These are phyloP conservation scores for Fusarium nematophilum DNA, from an alignment of 2,329 filamentous ascomycete genomes.

Conservation along the genomic window DNA sequence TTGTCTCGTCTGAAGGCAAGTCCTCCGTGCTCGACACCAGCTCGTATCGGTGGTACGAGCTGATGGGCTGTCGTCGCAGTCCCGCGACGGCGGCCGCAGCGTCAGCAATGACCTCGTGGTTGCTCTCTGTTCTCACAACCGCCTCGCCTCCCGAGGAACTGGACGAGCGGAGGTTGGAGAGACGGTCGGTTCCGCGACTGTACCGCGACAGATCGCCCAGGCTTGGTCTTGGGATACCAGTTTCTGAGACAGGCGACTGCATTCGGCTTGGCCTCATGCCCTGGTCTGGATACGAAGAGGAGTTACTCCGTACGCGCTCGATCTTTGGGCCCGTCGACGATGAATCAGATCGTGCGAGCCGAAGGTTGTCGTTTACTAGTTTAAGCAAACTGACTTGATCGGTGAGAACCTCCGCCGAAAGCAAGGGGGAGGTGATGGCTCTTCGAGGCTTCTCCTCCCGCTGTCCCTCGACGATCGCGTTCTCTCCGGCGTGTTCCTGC, in stretches of 20 bases:
- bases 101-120: slow-evolving; percentile 39
- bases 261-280: slow-evolving; percentile 32
- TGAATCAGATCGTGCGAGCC: slow-evolving; percentile 15
- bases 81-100: slow-evolving; percentile 39
- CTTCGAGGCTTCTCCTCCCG: slow-evolving; percentile 1
- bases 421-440: neutral
- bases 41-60: slow-evolving; percentile 42
- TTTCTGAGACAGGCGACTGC: slow-evolving; percentile 45
- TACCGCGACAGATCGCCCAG: slow-evolving; percentile 46
- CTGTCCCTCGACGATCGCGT: slow-evolving; percentile 17
- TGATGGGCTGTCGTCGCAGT: slow-evolving; percentile 40
- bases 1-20: slow-evolving; percentile 17
- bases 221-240: slow-evolving; percentile 38
- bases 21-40: slow-evolving; percentile 44
- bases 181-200: slow-evolving; percentile 43
- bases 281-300: slow-evolving; percentile 48
- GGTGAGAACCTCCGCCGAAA: slow-evolving; percentile 22
- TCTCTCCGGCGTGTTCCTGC: slow-evolving; percentile 17
- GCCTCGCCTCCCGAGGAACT: slow-evolving; percentile 27
- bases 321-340: slow-evolving; percentile 17
- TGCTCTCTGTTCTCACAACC: slow-evolving; percentile 24
- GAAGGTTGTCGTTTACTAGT: slow-evolving; percentile 30
- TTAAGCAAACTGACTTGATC: slow-evolving; percentile 32
- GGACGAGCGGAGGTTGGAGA: slow-evolving; percentile 48
- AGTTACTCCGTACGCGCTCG: slow-evolving; percentile 40